phyloP scores from a whole-genome alignment of 208 protist genomes.

The Leishmania guyanensis region DNA sequence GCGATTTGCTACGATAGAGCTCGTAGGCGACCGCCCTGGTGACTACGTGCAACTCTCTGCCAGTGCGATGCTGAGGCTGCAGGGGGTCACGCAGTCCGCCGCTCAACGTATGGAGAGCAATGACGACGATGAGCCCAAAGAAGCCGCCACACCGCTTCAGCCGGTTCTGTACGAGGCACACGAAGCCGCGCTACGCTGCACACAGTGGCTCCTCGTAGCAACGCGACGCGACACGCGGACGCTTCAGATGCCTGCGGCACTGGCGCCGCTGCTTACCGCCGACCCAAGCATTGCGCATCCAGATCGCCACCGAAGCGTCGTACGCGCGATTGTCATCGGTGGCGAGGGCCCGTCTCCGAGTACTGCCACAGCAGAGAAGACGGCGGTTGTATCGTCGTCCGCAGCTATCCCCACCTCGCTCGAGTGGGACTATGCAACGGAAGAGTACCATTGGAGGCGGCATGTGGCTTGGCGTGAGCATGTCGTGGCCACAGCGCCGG shows the following conservation, averaged over 20 bases:
- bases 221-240: slow-evolving; percentile 43
- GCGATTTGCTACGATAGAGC: slow-evolving; percentile 65
- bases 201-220: slow-evolving; percentile 61
- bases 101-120: background rate
- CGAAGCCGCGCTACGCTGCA: slow-evolving; percentile 37
- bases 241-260: slow-evolving; percentile 54
- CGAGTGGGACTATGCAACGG: slow-evolving; percentile 41
- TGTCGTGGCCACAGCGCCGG: slow-evolving; percentile 34
- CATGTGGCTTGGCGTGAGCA: slow-evolving; percentile 54
- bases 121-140: background rate
- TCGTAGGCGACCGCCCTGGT: slow-evolving; percentile 79
- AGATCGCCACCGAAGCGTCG: slow-evolving; percentile 45
- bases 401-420: slow-evolving; percentile 9
- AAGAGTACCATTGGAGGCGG: slow-evolving; percentile 64
- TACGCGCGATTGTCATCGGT: slow-evolving; percentile 28
- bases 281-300: slow-evolving; percentile 73
- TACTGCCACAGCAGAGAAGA: background rate
- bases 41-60: slow-evolving; percentile 60
- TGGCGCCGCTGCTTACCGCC: slow-evolving; percentile 68
- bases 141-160: slow-evolving; percentile 26
- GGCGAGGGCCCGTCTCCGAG: slow-evolving; percentile 8
- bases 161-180: slow-evolving; percentile 71
- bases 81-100: background rate
- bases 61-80: slow-evolving; percentile 48
- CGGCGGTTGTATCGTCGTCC: background rate